Percentiles rank a stretch among this genome's conserved stretches.
phyloP scores from a whole-genome alignment of 2,329 filamentous ascomycete genomes.

The Botrytis paeoniae region DNA sequence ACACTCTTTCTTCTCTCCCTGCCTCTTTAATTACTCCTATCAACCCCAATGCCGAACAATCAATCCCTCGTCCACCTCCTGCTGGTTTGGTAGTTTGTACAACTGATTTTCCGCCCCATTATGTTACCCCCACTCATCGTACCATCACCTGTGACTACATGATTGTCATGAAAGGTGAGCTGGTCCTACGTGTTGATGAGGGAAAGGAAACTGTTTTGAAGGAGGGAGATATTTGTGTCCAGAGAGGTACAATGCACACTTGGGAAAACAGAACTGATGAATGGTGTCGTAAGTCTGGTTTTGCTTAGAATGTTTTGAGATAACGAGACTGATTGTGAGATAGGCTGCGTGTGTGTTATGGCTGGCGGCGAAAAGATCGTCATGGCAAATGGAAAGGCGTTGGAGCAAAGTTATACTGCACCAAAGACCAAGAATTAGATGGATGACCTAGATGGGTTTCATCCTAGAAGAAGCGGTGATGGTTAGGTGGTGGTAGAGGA shows the following conservation, averaged over 20 bases:
- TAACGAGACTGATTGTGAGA: not conserved
- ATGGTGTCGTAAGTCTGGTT: not conserved
- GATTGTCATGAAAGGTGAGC: slow-evolving; percentile 42
- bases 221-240: slow-evolving; percentile 43
- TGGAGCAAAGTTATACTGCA: slow-evolving; percentile 32
- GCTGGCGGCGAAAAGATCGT: slow-evolving; percentile 43
- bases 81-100: slow-evolving; percentile 40
- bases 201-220: slow-evolving; percentile 41
- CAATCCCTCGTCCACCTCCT: slow-evolving; percentile 39
- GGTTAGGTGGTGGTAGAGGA: not conserved
- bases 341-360: slow-evolving; percentile 39
- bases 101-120: slow-evolving; percentile 22
- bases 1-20: slow-evolving; percentile 36
- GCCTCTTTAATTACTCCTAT: slow-evolving; percentile 31
- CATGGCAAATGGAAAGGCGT: slow-evolving; percentile 39
- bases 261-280: slow-evolving; percentile 12
- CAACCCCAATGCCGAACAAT: not conserved
- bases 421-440: not conserved
- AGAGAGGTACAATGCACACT: slow-evolving; percentile 39
- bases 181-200: slow-evolving; percentile 41
- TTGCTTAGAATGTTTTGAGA: fast-evolving
- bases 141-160: slow-evolving; percentile 44
- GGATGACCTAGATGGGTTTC: not conserved
- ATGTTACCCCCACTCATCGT: slow-evolving; percentile 42
- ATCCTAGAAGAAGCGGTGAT: not conserved